Base-by-base conservation (phyloP, 2,329 filamentous ascomycete species). In the Ophiostoma quercus region DNA sequence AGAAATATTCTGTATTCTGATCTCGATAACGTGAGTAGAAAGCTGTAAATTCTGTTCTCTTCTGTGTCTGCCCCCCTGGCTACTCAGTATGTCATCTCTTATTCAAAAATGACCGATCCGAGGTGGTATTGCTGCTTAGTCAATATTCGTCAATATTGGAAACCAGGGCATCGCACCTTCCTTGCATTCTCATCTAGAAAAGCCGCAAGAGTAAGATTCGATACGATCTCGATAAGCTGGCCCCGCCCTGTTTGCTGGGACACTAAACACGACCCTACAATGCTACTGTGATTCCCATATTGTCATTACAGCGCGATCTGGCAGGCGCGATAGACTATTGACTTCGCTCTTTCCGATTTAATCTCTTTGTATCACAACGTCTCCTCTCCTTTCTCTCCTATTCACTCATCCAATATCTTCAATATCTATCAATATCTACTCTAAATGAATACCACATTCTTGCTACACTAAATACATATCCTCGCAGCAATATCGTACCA, bases 211-310 rank as follows among this genome's bases (percentile, higher is more conserved):
- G 7, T 57, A 57, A 22, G 51, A 57, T 65, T 12, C 65, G 65
- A 67, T 66, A 29, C 63, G 62, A 65, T 65, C 62, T 65, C 62
- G 62, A 65, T 39, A 65, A 65, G 7, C 62, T 39, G 62, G 62
- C 34, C 62, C 62, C 62, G 34, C 62, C 62, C 62, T 39, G 62
- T 65, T 22, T 14, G 5, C 34, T 39, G 62, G 62, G 34, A 65
- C 32, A 39, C 29, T 19, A 34, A 63, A 34, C 29, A 34, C 62
- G 2, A 39, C 62, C 62, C 62, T 63, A 37, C 60, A 34, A 37
- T 63, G 8, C 60, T 39, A 63, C 60, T 11, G 16, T 12, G 57
- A 29, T 29, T 29, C 25, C 25, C 14, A 2, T 62, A 34, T 34
- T 34, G 25, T 29, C 8, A 8, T 34, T 34, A 34, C 34, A 8